These are phyloP conservation scores for Malassezia vespertilionis DNA, from an alignment of 1,284 basidiomycete species.

Conservation along the genomic window DNA sequence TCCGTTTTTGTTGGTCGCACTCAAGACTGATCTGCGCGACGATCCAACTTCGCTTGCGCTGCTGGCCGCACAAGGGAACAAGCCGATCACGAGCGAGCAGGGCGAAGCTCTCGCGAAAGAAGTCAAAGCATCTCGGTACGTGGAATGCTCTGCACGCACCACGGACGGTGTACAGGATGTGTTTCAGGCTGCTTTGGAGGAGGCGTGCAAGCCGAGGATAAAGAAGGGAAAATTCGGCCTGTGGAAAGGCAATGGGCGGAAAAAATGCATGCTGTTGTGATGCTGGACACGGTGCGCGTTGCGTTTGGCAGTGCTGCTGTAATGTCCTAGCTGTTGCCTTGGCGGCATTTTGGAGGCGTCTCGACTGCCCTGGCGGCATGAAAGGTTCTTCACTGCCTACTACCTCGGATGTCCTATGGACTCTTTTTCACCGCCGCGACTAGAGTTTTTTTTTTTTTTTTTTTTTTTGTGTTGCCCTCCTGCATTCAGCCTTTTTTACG, in stretches of 20 bases:
- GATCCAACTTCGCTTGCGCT: slow-evolving; percentile 82
- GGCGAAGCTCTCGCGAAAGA: slow-evolving; percentile 62
- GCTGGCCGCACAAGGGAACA: slow-evolving; percentile 79
- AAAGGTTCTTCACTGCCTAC: too few species aligned
- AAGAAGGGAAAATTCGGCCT: neutral
- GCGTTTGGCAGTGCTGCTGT: too few species aligned
- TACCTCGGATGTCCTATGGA: too few species aligned
- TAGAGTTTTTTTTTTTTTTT: too few species aligned
- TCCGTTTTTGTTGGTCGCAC: slow-evolving; percentile 81
- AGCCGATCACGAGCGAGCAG: slow-evolving; percentile 63
- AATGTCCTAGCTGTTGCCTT: too few species aligned
- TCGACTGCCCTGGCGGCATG: too few species aligned
- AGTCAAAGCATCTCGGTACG: slow-evolving; percentile 78
- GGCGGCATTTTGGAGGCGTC: too few species aligned
- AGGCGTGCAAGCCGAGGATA: slow-evolving; percentile 52
- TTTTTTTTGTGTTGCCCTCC: too few species aligned
- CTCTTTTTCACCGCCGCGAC: too few species aligned
- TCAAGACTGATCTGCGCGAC: slow-evolving; percentile 69
- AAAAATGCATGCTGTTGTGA: slow-evolving; percentile 7
- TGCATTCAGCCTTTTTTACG: too few species aligned
- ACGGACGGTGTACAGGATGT: slow-evolving; percentile 81
- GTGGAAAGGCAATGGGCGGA: neutral
- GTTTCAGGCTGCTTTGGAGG: slow-evolving; percentile 75
- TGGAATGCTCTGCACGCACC: slow-evolving; percentile 88
- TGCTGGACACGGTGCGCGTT: too few species aligned